Percentiles rank a stretch among this genome's conserved stretches.
Evolutionary conservation across 2,329 filamentous ascomycete species (phyloP).

Genomic region (Chaetomiaceae sp.): DNA sequence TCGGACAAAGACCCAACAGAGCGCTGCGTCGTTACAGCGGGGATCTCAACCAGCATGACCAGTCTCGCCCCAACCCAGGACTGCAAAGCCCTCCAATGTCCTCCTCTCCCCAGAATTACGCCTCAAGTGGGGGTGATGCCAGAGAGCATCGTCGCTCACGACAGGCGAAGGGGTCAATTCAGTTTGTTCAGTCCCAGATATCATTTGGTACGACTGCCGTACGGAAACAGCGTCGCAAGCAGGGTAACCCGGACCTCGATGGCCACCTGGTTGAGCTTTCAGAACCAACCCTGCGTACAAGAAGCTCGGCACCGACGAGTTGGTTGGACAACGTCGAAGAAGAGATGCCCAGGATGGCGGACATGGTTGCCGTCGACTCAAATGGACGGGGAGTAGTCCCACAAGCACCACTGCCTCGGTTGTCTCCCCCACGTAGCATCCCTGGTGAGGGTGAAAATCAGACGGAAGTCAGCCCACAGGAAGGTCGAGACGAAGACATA

Average conservation of each 20-base stretch:
- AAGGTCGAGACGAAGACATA: too few relatives aligned
- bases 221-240: not conserved
- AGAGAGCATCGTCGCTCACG: not conserved
- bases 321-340: not conserved
- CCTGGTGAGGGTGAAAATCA: not conserved
- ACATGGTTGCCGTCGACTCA: not conserved
- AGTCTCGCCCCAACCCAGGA: constrained; percentile 1
- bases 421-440: not conserved
- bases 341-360: not conserved
- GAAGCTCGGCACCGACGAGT: not conserved
- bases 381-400: too few relatives aligned
- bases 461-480: not conserved
- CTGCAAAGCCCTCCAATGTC: constrained; percentile 14
- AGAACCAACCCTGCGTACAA: not conserved
- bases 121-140: not conserved
- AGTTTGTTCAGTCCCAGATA: constrained; percentile 5
- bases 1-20: not conserved
- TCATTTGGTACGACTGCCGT: constrained; percentile 2
- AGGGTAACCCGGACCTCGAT: not conserved
- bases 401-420: not conserved
- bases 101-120: constrained; percentile 1
- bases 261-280: not conserved
- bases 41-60: not conserved
- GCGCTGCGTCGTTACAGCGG: not conserved
- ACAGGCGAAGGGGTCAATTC: not conserved